Base-by-base conservation (phyloP, 2,329 filamentous ascomycete genomes). In the Cercospora sp. region DNA sequence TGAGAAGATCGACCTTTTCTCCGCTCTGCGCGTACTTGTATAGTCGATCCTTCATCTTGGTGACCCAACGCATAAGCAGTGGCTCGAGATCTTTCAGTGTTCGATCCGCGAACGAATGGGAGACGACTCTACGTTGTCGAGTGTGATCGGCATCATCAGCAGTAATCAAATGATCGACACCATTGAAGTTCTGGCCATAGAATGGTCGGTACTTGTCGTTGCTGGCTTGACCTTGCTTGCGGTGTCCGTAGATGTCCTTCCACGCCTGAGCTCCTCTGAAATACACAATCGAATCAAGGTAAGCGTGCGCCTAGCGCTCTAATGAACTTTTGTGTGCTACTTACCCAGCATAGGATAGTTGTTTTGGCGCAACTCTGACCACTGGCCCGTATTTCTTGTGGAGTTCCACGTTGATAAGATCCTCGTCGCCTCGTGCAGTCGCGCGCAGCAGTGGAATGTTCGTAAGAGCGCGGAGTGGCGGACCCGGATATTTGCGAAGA, bases 401-500 rank as follows among this genome's bases (percentile, higher is more conserved):
- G 0, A 82, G 71, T 8, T 24, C 61, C 10, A 70, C 63, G 16
- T 61, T 18, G 7, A 66, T 68, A 12, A 37, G 30, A 9, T 24
- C 45, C 24, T 76, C 74, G 4, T 43, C 66, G 24, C 76, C 76
- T 30, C 40, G 51, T 16, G 69, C 40, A 13, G 71, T 66, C 10
- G 67, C 68, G 0, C 66, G n/a, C 21, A 74, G 60, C 16, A 28
- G 16, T 10, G 76, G 76, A 18, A 72, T 28, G 8, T 63, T 69
- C 51, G 69, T 72, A 51, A 75, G 64, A n/a, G 69, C 70, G 34
- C 71, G 66, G 8, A 73, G 51, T 21, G 76, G 75, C 1, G 83
- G 82, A 0, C 82, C 83, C 1, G 82, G 82, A 30, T 81, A 81
- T 49, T 80, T 79, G 21, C 75, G 72, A 0, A 84, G 76, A 3